Percentiles rank a stretch among this genome's conserved stretches.
Conservation (phyloP, 495 filamentous ascomycete genomes). For the Lasiosphaeria ovina region DNA sequence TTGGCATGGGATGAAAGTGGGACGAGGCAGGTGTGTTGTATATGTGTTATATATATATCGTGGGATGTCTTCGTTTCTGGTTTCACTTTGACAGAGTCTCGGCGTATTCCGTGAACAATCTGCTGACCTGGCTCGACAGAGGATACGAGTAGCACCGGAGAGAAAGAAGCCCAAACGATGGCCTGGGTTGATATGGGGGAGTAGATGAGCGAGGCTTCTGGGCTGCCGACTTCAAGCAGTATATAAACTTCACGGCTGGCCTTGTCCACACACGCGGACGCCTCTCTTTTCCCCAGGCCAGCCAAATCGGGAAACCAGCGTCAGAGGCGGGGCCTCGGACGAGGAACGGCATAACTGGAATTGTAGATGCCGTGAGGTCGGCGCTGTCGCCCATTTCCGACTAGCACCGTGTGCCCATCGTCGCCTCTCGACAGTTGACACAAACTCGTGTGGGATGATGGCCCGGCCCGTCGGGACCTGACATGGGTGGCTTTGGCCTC, state of each 20-base stretch:
- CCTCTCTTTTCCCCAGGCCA: background rate
- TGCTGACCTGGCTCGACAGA: too few species aligned
- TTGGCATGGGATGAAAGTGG: too few species aligned
- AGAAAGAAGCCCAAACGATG: background rate
- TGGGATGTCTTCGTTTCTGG: too few species aligned
- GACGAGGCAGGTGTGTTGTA: too few species aligned
- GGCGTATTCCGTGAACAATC: too few species aligned
- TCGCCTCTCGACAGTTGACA: background rate
- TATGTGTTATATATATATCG: too few species aligned
- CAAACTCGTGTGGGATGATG: background rate
- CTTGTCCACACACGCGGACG: background rate
- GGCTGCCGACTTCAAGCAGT: background rate
- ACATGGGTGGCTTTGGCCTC: background rate
- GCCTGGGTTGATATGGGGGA: background rate
- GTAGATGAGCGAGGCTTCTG: background rate
- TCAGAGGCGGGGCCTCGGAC: background rate
- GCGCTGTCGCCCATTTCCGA: background rate
- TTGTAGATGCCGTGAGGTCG: constrained; percentile 2
- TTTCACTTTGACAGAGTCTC: too few species aligned
- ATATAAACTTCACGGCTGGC: background rate
- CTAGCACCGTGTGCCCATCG: background rate
- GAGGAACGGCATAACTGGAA: constrained; percentile 2
- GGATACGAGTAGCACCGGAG: background rate
- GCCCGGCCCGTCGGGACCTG: constrained; percentile 1
- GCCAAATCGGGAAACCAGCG: background rate